Evolutionary conservation across 1,284 basidiomycete genomes (phyloP), one percentile per base, ranked within the genome.

Genomic region (Wallemia ichthyophaga): DNA sequence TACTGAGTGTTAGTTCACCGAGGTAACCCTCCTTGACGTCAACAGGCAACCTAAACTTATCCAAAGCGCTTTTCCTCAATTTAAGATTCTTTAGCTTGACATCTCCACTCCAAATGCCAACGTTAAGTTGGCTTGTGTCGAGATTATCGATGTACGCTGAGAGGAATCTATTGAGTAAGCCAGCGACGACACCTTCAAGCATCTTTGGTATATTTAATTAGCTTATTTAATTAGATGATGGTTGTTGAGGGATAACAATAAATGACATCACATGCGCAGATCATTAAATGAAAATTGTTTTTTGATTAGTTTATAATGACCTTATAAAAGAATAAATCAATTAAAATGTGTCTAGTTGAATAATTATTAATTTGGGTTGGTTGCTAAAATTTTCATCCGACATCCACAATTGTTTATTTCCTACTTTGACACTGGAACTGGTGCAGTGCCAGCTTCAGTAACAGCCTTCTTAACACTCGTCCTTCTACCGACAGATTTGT

Each of bases 71-170:
- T 70, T 83, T 91, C 74, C 95, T 98, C 64, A 99, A 75, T 58
- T 81, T 81, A 57, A 98, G 71, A 65, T 83, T 82, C 37, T 78
- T 76, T 57, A 95, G 74, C 27, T 83, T 84, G 60, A 94, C 72
- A 70, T 87, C 81, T 59, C 91, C 92, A 75, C 86, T 83, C 66
- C 81, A 85, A 64, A 98, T 86, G 27, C 89, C 91, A 73, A 94
- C 83, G 66, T 89, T 91, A 58, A 98, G 82, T 71, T 94, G 87
- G 66, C 85, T 83, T 65, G 89, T 80, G 70, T 96, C 89, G 69
- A 99, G 73, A 66, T 95, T 94, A 73, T 94, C 89, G 63, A 98
- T 85, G 76, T 98, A 96, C 0, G 87, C 85, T 54, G 87, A 85
- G 58, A 95, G 80, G 63, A 94, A 83, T 64, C 85, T 79, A 70